Evolutionary conservation across 345 rosid genomes (phyloP).

Genomic region (Rhodomyrtus tomentosa): DNA sequence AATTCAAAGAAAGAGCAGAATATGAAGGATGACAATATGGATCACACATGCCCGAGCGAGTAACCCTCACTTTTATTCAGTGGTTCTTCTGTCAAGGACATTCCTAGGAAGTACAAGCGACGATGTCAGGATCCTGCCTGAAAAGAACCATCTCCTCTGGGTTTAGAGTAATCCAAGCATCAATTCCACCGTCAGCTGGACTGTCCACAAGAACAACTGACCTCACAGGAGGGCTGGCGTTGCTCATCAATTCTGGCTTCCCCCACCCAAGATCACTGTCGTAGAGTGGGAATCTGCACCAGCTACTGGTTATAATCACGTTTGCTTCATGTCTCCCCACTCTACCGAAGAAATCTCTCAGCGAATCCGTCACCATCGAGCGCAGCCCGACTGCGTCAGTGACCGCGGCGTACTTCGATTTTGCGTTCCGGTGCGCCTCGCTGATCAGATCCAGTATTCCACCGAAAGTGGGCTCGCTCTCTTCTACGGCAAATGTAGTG

Average conservation of each 20-base stretch:
- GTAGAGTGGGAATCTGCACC: conserved; percentile 25
- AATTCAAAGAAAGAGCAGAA: too few relatives aligned
- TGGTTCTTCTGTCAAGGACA: neutral
- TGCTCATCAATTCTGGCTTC: conserved; percentile 28
- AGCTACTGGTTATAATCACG: conserved; percentile 14
- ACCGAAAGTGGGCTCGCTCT: neutral
- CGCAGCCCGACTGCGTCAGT: neutral
- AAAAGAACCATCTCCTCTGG: neutral
- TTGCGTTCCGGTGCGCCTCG: neutral
- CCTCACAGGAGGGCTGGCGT: conserved; percentile 10
- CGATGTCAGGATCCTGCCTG: neutral
- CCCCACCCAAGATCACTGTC: conserved; percentile 55
- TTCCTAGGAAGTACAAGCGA: neutral
- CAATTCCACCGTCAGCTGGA: conserved; percentile 22
- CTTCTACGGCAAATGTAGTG: neutral
- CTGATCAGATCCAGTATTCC: conserved; percentile 4
- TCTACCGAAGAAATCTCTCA: neutral
- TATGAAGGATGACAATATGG: too few relatives aligned
- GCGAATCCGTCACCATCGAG: neutral
- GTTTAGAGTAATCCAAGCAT: conserved; percentile 38
- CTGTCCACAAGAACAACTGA: conserved; percentile 24
- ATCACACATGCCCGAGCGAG: neutral
- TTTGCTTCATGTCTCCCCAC: neutral
- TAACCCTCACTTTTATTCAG: neutral
- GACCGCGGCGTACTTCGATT: neutral